Evolutionary conservation across 257 asterid species (phyloP), one percentile per base, ranked within the genome.

Genomic region (Solanum chilense): DNA sequence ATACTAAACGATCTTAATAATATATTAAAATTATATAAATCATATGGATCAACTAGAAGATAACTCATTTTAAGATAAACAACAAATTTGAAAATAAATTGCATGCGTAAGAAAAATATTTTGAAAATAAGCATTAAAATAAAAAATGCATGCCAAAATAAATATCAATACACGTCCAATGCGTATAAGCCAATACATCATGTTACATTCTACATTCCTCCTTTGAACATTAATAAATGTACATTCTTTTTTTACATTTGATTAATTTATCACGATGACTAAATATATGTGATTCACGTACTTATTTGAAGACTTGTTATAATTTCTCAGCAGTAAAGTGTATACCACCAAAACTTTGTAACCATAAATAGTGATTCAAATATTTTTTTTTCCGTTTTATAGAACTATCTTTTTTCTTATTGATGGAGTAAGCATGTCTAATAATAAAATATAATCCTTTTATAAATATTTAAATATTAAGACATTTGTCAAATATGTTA

Each of bases 211-310:
- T 91, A 85, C 93, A 92, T 77, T 92, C 93, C 82, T 90, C 91
- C 86, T 84, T 88, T 77, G 89, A 27, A 58, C 92, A 92, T 14
- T 88, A 90, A 3, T 90, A 90, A 89, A 87, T 89, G 91, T 90
- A 78, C 88, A 90, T 49, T 87, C 69, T 86, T 91, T 91, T 90
- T 92, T 49, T 86, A 62, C 90, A 91, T 56, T 66, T 84, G 18
- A 89, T 78, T 64, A 91, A 91, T 86, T 92, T 92, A 87, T 92
- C 93, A 6, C 92, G 92, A 87, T 92, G 93, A 87, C 86, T 44
- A 45, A 80, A 49, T 86, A 74, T 87, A 66, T 80, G 70, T 20
- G 93, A 82, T 37, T 89, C 90, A 86, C 87, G 91, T 33, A 88
- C 88, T 66, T 56, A 82, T 69, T 92, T 64, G 88, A 88, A 41